phyloP scores from a whole-genome alignment of 768 basidiomycete genomes.

The Mycena polygramma region DNA sequence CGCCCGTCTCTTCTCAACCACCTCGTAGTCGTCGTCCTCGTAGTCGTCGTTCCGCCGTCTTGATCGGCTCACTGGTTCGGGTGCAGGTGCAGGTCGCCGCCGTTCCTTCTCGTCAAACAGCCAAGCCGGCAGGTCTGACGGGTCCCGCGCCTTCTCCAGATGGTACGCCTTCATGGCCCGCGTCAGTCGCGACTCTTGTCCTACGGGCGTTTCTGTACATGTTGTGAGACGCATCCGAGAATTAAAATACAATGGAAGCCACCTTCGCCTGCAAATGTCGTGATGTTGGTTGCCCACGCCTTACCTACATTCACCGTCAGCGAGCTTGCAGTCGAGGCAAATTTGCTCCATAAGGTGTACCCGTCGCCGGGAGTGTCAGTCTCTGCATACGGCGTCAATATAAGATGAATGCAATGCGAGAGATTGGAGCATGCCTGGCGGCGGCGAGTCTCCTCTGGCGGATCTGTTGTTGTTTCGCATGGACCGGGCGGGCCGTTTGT shows the following conservation, averaged over 20 bases:
- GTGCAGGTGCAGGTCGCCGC: slow-evolving; percentile 42
- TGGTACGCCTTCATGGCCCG: slow-evolving; percentile 80
- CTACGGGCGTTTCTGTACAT: slow-evolving; percentile 60
- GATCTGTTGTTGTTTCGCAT: slow-evolving; percentile 19
- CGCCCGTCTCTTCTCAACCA: slow-evolving; percentile 24
- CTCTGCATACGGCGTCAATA: not conserved
- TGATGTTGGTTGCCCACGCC: slow-evolving; percentile 64
- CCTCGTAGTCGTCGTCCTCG: slow-evolving; percentile 34
- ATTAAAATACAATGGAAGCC: slow-evolving; percentile 24
- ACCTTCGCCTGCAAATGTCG: slow-evolving; percentile 61
- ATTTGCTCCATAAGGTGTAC: slow-evolving; percentile 66
- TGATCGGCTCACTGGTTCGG: slow-evolving; percentile 32
- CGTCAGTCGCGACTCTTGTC: slow-evolving; percentile 70
- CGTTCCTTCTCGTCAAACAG: slow-evolving; percentile 73
- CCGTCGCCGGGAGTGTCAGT: slow-evolving; percentile 51
- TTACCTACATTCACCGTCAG: slow-evolving; percentile 71
- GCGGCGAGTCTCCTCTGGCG: slow-evolving; percentile 25
- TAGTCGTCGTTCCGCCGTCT: slow-evolving; percentile 34
- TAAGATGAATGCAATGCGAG: not conserved
- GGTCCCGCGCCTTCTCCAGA: slow-evolving; percentile 68
- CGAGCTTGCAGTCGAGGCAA: slow-evolving; percentile 64
- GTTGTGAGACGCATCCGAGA: not conserved
- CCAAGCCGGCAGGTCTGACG: slow-evolving; percentile 74
- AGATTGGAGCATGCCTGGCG: slow-evolving; percentile 19
- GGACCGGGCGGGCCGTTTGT: slow-evolving; percentile 22